Evolutionary conservation across 495 filamentous ascomycete genomes (phyloP).

Genomic region (Penicillium ucsense): DNA sequence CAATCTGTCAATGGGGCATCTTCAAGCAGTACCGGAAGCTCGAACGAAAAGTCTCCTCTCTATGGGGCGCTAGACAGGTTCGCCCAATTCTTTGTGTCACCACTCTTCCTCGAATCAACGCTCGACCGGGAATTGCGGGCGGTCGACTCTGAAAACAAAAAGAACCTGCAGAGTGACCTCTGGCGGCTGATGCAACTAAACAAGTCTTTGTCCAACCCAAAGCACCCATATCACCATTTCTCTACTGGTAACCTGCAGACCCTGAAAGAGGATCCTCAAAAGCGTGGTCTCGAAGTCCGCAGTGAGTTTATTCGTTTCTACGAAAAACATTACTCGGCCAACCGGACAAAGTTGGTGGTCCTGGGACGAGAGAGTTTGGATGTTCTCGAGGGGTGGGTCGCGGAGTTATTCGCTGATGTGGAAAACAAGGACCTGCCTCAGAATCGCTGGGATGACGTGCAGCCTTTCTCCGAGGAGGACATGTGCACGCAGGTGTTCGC

Average conservation of each 20-base stretch:
- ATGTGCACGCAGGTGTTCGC: slow-evolving; percentile 79
- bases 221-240: slow-evolving; percentile 93
- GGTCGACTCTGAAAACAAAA: slow-evolving; percentile 98
- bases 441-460: slow-evolving; percentile 70
- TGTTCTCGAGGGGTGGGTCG: slow-evolving; percentile 78
- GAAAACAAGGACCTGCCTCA: slow-evolving; percentile 76
- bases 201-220: slow-evolving; percentile 80
- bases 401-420: slow-evolving; percentile 74
- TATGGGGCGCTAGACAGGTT: slow-evolving; percentile 91
- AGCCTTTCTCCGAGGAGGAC: slow-evolving; percentile 56
- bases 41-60: slow-evolving; percentile 49
- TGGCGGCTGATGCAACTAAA: slow-evolving; percentile 91
- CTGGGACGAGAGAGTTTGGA: slow-evolving; percentile 85
- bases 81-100: slow-evolving; percentile 92
- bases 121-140: slow-evolving; percentile 85
- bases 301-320: slow-evolving; percentile 95
- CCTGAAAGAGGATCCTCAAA: slow-evolving; percentile 73
- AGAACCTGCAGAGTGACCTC: slow-evolving; percentile 91
- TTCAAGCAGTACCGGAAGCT: slow-evolving; percentile 18
- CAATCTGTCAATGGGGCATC: slow-evolving; percentile 28
- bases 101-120: slow-evolving; percentile 82
- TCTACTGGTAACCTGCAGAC: slow-evolving; percentile 90
- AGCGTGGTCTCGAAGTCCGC: slow-evolving; percentile 75
- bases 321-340: slow-evolving; percentile 84
- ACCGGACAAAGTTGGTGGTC: slow-evolving; percentile 90